A percentile compares a stretch with the other conserved stretches of the same genome.
Evolutionary conservation across 1,284 basidiomycete genomes (phyloP).

Genomic region (Gomphus bonarii): DNA sequence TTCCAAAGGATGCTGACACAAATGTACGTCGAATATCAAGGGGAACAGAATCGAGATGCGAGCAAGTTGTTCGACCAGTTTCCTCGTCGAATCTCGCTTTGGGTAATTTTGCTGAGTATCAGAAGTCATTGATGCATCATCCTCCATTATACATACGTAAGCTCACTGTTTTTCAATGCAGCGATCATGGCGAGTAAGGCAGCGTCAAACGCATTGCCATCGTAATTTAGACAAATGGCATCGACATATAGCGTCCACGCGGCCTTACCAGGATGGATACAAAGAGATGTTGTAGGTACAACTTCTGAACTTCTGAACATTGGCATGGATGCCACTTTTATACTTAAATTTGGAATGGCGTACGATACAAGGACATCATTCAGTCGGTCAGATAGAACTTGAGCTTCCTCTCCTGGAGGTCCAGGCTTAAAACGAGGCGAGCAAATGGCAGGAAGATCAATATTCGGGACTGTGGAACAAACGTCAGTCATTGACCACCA

Average conservation of each 20-base stretch:
- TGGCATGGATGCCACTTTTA: neutral
- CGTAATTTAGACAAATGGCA: slow-evolving; percentile 91
- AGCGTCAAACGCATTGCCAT: slow-evolving; percentile 92
- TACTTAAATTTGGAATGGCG: slow-evolving; percentile 18
- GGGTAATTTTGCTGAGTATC: slow-evolving; percentile 55
- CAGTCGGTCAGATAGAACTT: slow-evolving; percentile 75
- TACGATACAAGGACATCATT: slow-evolving; percentile 70
- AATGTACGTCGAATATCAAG: slow-evolving; percentile 45
- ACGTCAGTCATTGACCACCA: neutral
- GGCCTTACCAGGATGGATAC: slow-evolving; percentile 71
- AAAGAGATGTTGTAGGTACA: slow-evolving; percentile 58
- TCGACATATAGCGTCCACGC: slow-evolving; percentile 93
- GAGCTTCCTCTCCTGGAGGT: slow-evolving; percentile 86
- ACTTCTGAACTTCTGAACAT: slow-evolving; percentile 47
- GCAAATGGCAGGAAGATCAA: slow-evolving; percentile 88
- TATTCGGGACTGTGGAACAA: slow-evolving; percentile 55
- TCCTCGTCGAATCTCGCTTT: slow-evolving; percentile 67
- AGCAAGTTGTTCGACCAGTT: slow-evolving; percentile 55
- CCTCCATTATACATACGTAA: neutral
- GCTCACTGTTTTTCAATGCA: slow-evolving; percentile 77
- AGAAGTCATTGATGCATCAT: neutral
- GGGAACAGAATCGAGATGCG: slow-evolving; percentile 37
- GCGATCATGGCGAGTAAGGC: slow-evolving; percentile 80
- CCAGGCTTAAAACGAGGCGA: slow-evolving; percentile 91
- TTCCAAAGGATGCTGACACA: slow-evolving; percentile 65